phyloP scores from a whole-genome alignment of 208 protist species.

The Trypanosoma mega region DNA sequence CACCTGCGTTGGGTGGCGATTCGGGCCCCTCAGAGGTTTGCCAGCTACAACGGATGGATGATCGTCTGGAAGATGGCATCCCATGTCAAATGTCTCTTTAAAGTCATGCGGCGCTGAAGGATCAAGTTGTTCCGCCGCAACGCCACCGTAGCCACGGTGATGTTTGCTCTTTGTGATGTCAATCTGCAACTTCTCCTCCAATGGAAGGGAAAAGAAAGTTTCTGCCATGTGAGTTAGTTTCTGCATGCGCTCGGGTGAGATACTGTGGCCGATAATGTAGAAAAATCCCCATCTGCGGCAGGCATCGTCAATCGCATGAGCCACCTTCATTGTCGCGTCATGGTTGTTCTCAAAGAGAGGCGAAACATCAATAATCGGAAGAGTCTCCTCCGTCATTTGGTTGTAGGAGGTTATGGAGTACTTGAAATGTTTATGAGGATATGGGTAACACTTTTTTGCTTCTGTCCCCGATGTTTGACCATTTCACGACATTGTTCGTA shows the following conservation, averaged over 20 bases:
- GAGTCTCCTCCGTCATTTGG: conserved; percentile 23
- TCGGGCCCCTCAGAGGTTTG: conserved; percentile 63
- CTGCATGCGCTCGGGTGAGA: conserved; percentile 38
- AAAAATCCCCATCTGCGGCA: conserved; percentile 84
- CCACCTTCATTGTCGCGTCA: conserved; percentile 37
- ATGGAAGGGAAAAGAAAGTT: conserved; percentile 53
- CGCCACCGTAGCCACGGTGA: conserved; percentile 65
- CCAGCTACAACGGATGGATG: conserved; percentile 60
- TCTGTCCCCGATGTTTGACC: no score
- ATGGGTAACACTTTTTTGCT: no score
- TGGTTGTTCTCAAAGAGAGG: conserved; percentile 51
- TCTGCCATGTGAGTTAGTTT: conserved; percentile 51
- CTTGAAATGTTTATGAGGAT: neutral
- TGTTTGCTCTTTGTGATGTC: conserved; percentile 50
- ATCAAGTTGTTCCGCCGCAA: conserved; percentile 54
- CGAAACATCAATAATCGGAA: conserved; percentile 73
- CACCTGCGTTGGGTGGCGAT: conserved; percentile 47
- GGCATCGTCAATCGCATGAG: conserved; percentile 58
- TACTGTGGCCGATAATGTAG: conserved; percentile 73
- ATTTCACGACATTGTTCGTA: no score
- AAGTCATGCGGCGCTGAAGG: conserved; percentile 42
- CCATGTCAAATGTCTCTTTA: conserved; percentile 81
- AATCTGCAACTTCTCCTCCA: conserved; percentile 74
- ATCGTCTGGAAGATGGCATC: conserved; percentile 43
- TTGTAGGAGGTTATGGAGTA: neutral